Evolutionary conservation across 768 basidiomycete genomes (phyloP).

Genomic region (Mycena metata): DNA sequence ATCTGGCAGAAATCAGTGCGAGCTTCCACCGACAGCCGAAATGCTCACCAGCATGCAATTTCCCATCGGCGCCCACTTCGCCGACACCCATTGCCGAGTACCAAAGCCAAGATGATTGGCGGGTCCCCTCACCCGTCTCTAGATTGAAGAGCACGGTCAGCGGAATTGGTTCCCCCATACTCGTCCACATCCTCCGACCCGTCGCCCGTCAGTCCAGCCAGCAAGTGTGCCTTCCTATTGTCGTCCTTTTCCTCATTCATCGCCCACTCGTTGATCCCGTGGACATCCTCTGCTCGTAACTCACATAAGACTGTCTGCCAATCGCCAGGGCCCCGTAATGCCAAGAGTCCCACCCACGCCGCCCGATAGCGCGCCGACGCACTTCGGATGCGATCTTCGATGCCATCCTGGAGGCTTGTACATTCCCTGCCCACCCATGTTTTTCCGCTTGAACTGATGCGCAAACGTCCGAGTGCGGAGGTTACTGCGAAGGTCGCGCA

Average conservation of each 20-base stretch:
- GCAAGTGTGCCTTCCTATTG: conserved; percentile 1
- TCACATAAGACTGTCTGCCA: conserved; percentile 25
- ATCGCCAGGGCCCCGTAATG: conserved; percentile 27
- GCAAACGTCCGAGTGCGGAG: conserved; percentile 38
- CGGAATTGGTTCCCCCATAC: background rate
- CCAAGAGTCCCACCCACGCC: conserved; percentile 21
- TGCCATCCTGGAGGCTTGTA: conserved; percentile 37
- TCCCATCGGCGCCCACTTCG: background rate
- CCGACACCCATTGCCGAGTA: background rate
- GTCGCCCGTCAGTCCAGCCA: too few species aligned
- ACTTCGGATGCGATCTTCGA: conserved; percentile 21
- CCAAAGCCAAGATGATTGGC: conserved; percentile 40
- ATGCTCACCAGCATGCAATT: conserved; percentile 25
- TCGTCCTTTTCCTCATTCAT: conserved; percentile 39
- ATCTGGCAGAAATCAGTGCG: conserved; percentile 5
- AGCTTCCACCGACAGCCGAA: too few species aligned
- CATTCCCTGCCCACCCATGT: conserved; percentile 27
- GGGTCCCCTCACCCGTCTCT: conserved; percentile 26
- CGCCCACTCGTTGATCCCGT: conserved; percentile 27
- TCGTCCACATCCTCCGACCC: background rate
- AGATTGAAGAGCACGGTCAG: conserved; percentile 16
- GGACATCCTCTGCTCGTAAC: conserved; percentile 26
- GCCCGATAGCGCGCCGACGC: conserved; percentile 9
- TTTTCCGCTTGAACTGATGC: conserved; percentile 31
- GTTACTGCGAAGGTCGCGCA: conserved; percentile 34